phyloP scores from a whole-genome alignment of 805 yeast species.

The Candida rishiriensis region DNA sequence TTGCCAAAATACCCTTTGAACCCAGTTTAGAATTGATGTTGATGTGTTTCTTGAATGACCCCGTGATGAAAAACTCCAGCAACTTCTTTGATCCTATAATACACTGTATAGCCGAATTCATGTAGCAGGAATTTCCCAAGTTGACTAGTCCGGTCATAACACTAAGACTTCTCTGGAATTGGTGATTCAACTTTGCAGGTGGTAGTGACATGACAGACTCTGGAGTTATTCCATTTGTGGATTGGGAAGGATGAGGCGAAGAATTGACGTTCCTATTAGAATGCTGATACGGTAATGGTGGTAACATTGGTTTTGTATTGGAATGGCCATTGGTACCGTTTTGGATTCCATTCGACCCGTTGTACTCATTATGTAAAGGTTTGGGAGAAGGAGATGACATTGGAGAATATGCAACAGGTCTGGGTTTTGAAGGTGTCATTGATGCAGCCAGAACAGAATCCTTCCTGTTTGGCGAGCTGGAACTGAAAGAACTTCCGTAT shows the following conservation, averaged over 20 bases:
- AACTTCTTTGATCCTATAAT: slow-evolving; percentile 68
- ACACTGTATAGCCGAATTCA: slow-evolving; percentile 90
- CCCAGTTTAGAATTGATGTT: slow-evolving; percentile 74
- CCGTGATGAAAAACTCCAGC: slow-evolving; percentile 55
- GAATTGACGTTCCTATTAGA: background rate
- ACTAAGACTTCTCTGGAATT: slow-evolving; percentile 24
- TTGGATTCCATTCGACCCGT: slow-evolving; percentile 5
- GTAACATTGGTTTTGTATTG: slow-evolving; percentile 3
- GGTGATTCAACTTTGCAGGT: slow-evolving; percentile 5
- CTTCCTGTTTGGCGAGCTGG: background rate
- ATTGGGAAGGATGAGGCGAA: background rate
- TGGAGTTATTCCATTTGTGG: slow-evolving; percentile 6
- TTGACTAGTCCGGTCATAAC: slow-evolving; percentile 71
- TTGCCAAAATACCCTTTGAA: slow-evolving; percentile 73
- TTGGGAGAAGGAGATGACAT: slow-evolving; percentile 11
- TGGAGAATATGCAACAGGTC: slow-evolving; percentile 17
- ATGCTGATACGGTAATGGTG: slow-evolving; percentile 9
- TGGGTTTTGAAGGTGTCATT: slow-evolving; percentile 16
- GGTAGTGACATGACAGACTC: slow-evolving; percentile 3
- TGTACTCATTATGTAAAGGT: slow-evolving; percentile 1
- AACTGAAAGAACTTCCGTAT: background rate
- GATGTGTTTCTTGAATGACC: slow-evolving; percentile 59
- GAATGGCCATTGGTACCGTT: background rate
- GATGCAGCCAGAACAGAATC: background rate
- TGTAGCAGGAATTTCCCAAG: slow-evolving; percentile 88